A percentile compares a stretch with the other conserved stretches of the same genome.
Evolutionary conservation across 345 rosid genomes (phyloP).

Genomic region (Raphanus sativus): DNA sequence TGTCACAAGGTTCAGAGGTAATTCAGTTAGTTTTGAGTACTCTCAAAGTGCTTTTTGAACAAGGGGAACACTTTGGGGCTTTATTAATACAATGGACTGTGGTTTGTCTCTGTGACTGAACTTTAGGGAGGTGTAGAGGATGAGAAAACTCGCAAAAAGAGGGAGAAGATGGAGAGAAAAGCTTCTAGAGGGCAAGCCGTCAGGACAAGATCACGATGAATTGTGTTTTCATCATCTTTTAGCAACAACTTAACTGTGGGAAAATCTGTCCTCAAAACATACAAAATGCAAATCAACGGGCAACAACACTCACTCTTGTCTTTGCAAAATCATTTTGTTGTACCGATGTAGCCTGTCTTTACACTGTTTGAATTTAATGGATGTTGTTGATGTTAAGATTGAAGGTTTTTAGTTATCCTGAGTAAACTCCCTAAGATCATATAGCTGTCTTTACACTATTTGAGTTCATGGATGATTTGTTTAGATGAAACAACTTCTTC

Average conservation of each 20-base stretch:
- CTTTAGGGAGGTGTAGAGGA: constrained; percentile 67
- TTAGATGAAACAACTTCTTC: neutral
- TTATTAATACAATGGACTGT: neutral
- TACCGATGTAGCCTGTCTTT: constrained; percentile 12
- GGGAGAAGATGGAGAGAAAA: constrained; percentile 91
- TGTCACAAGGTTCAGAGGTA: constrained; percentile 74
- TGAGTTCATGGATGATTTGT: neutral
- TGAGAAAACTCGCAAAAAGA: constrained; percentile 81
- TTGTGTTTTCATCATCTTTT: constrained; percentile 6
- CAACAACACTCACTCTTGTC: constrained; percentile 9
- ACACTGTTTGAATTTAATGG: neutral
- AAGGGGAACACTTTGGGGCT: neutral
- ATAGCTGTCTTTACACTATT: neutral
- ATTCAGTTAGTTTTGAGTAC: neutral
- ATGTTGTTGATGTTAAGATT: neutral
- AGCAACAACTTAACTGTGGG: constrained; percentile 1
- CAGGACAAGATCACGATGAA: constrained; percentile 62
- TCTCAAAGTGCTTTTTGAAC: constrained; percentile 1
- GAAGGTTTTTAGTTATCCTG: neutral
- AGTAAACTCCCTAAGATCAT: neutral
- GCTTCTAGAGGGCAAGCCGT: constrained; percentile 65
- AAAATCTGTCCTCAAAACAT: neutral
- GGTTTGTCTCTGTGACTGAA: constrained; percentile 15
- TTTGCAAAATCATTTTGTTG: constrained; percentile 10
- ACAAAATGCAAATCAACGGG: constrained; percentile 6